A percentile compares a stretch with the other conserved stretches of the same genome.
These are phyloP conservation scores for Arachis stenosperma DNA, from an alignment of 306 rosid species.

Conservation along the genomic window DNA sequence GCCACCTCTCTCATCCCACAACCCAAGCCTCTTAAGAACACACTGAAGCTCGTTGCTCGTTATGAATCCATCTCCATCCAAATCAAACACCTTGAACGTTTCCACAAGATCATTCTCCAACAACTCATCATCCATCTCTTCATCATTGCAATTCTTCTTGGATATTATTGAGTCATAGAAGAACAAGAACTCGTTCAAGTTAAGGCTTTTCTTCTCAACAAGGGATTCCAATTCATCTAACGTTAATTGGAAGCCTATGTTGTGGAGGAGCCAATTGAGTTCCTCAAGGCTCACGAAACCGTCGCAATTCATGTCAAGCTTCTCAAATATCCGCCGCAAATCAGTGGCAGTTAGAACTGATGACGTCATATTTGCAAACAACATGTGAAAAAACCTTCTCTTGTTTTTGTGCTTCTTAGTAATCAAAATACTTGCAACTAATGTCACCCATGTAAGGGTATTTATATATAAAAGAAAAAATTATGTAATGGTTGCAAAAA, in stretches of 20 bases:
- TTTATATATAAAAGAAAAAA: background rate
- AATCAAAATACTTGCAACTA: no score
- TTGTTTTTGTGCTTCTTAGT: background rate
- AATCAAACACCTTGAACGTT: slow-evolving; percentile 79
- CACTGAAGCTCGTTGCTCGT: slow-evolving; percentile 63
- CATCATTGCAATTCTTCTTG: slow-evolving; percentile 35
- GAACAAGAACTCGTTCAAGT: slow-evolving; percentile 62
- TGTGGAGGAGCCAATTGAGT: slow-evolving; percentile 56
- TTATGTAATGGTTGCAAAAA: background rate
- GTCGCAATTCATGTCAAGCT: slow-evolving; percentile 67
- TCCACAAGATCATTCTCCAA: slow-evolving; percentile 60
- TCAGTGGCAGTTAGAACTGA: slow-evolving; percentile 45
- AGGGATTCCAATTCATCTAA: slow-evolving; percentile 57
- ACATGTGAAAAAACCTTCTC: slow-evolving; percentile 8
- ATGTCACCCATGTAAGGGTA: background rate
- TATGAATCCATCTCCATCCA: slow-evolving; percentile 82
- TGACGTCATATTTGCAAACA: slow-evolving; percentile 42
- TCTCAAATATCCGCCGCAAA: slow-evolving; percentile 68
- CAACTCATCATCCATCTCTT: slow-evolving; percentile 20
- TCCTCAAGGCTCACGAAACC: slow-evolving; percentile 68
- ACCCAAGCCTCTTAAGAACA: slow-evolving; percentile 63
- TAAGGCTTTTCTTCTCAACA: slow-evolving; percentile 53
- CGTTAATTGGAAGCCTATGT: slow-evolving; percentile 38
- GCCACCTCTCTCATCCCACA: slow-evolving; percentile 54
- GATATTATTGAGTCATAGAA: slow-evolving; percentile 66